Evolutionary conservation across 352 stramenopile species (phyloP).

Genomic region (Thalassiosira mediterranea): DNA sequence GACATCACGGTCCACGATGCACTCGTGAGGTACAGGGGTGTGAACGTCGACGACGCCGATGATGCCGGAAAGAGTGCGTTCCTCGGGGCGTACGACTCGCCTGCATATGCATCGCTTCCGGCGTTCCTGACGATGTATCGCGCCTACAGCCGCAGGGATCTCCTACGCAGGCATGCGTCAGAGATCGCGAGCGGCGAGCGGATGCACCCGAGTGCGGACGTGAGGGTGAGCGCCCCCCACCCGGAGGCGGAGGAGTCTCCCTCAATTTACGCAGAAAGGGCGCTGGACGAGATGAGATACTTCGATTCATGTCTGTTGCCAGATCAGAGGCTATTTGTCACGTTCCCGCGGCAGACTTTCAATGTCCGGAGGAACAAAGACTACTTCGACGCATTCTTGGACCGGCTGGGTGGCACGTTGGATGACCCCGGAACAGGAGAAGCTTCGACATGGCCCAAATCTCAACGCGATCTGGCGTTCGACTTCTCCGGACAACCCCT

Average conservation of each 20-base stretch:
- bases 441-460: no score
- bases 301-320: constrained; percentile 24
- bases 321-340: constrained; percentile 27
- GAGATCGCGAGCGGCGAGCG: constrained; percentile 18
- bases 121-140: constrained; percentile 41
- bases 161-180: constrained; percentile 15
- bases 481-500: constrained; percentile 34
- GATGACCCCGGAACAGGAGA: background rate
- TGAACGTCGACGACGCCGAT: background rate
- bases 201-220: constrained; percentile 27
- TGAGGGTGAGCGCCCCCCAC: constrained; percentile 33
- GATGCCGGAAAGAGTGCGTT: constrained; percentile 3
- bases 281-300: constrained; percentile 33
- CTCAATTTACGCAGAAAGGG: constrained; percentile 14
- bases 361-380: constrained; percentile 21
- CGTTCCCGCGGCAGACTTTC: constrained; percentile 35
- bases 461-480: constrained; percentile 15
- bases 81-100: constrained; percentile 19
- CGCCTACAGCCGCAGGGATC: constrained; percentile 28
- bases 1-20: constrained; percentile 22
- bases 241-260: constrained; percentile 12
- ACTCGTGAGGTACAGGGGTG: constrained; percentile 23
- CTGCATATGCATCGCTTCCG: constrained; percentile 24
- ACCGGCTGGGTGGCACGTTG: background rate
- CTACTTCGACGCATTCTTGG: constrained; percentile 29